phyloP scores from a whole-genome alignment of 2,329 filamentous ascomycete species.

The Phoma sp. region DNA sequence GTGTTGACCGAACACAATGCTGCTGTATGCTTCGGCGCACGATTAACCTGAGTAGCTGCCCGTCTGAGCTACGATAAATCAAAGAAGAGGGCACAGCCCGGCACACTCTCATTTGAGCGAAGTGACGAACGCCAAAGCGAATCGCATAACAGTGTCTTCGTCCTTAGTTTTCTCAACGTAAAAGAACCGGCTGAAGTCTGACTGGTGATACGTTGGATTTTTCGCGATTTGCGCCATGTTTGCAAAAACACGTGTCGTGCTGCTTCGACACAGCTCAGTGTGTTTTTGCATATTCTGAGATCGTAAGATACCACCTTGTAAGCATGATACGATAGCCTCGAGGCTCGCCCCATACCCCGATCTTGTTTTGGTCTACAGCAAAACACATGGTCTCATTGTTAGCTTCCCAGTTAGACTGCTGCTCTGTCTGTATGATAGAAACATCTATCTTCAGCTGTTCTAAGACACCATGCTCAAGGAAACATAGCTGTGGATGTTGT shows the following conservation, averaged over 20 bases:
- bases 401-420: conserved; percentile 57
- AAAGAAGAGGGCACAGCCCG: not conserved
- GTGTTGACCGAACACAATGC: conserved; percentile 26
- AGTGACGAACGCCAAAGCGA: conserved; percentile 58
- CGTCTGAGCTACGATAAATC: not conserved
- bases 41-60: conserved; percentile 14
- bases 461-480: conserved; percentile 42
- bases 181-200: conserved; percentile 60
- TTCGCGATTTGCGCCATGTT: conserved; percentile 48
- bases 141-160: conserved; percentile 54
- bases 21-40: conserved; percentile 31
- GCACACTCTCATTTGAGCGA: conserved; percentile 15
- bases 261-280: conserved; percentile 51
- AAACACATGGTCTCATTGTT: conserved; percentile 57
- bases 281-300: conserved; percentile 45
- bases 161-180: conserved; percentile 53
- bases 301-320: conserved; percentile 39
- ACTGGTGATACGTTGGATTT: conserved; percentile 49
- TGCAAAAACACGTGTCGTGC: conserved; percentile 51
- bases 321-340: conserved; percentile 58
- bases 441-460: conserved; percentile 42
- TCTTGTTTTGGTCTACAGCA: conserved; percentile 59
- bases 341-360: conserved; percentile 59
- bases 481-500: conserved; percentile 38
- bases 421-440: conserved; percentile 49